These are phyloP conservation scores for Anastatica hierochuntica DNA, from an alignment of 345 rosid species.

Conservation along the genomic window DNA sequence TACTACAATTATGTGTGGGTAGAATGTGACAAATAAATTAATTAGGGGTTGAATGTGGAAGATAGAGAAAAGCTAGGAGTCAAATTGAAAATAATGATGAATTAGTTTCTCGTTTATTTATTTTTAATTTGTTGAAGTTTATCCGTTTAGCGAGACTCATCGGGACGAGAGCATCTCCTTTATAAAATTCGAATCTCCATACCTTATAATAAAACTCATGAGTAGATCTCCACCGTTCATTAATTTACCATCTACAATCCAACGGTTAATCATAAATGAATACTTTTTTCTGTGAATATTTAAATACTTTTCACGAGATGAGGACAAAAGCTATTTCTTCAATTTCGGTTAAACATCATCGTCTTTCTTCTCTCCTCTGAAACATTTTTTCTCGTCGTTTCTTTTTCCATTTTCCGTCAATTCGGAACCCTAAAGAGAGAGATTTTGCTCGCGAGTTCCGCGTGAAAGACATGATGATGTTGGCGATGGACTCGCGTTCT, in stretches of 20 bases:
- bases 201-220: background rate
- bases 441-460: background rate
- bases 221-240: constrained; percentile 1
- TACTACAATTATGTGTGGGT: background rate
- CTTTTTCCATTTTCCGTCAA: constrained; percentile 9
- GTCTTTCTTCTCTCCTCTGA: constrained; percentile 8
- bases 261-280: background rate
- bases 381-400: constrained; percentile 20
- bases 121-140: background rate
- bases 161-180: constrained; percentile 6
- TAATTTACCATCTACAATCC: background rate
- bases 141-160: constrained; percentile 10
- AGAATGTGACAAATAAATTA: background rate
- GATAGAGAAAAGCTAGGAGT: background rate
- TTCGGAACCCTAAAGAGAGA: background rate
- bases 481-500: constrained; percentile 44
- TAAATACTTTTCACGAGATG: background rate
- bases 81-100: background rate
- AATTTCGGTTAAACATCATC: constrained; percentile 12
- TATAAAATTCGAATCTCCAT: constrained; percentile 16
- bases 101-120: background rate
- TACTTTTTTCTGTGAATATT: constrained; percentile 6
- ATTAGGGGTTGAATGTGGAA: background rate
- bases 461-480: constrained; percentile 38
- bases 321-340: background rate